phyloP scores from a whole-genome alignment of 768 basidiomycete species.

The Multifurca ochricompacta region DNA sequence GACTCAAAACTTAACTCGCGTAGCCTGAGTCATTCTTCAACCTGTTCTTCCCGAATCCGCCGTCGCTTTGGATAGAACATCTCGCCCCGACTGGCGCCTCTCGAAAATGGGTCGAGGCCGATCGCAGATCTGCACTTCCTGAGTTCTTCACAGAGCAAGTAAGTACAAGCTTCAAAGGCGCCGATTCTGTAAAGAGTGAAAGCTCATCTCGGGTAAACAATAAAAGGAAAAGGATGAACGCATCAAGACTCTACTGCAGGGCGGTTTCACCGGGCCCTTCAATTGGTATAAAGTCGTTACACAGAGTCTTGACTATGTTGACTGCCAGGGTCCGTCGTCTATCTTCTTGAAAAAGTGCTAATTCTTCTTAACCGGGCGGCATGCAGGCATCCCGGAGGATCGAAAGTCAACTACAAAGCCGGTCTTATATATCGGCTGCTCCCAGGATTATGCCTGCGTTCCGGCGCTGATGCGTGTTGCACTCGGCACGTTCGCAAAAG shows the following conservation, averaged over 20 bases:
- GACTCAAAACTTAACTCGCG: background rate
- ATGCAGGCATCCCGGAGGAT: background rate
- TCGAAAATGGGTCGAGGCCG: constrained; percentile 19
- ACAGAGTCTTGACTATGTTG: background rate
- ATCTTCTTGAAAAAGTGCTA: background rate
- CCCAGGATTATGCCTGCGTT: background rate
- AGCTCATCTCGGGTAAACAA: background rate
- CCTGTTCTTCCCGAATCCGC: constrained; percentile 29
- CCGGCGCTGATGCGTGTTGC: background rate
- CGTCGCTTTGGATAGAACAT: constrained; percentile 31
- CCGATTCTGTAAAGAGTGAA: no score
- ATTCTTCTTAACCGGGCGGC: background rate
- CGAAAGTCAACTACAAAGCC: background rate
- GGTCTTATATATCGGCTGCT: background rate
- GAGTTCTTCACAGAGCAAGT: background rate
- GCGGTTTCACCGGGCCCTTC: background rate
- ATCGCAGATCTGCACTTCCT: background rate
- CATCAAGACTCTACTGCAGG: constrained; percentile 16
- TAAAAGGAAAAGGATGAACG: constrained; percentile 23
- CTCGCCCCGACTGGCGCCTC: constrained; percentile 33
- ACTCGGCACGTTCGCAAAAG: background rate
- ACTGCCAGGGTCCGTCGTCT: constrained; percentile 26
- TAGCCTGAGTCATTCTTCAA: constrained; percentile 36
- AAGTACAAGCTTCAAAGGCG: background rate
- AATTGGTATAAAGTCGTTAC: background rate